Conservation (phyloP, 768 basidiomycete genomes). For the Mycena haematopus region DNA sequence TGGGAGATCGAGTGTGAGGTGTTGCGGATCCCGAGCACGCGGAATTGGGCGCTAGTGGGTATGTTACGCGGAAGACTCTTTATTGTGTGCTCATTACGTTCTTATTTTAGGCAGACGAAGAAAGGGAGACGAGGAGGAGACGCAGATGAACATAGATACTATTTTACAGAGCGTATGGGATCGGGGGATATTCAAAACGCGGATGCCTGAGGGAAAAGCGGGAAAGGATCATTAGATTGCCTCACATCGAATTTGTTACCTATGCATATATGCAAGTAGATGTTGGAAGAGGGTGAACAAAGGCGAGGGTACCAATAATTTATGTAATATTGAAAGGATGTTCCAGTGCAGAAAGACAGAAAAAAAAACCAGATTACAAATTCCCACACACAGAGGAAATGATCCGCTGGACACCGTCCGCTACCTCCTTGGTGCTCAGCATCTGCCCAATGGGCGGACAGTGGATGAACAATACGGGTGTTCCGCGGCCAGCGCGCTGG, state of each 20-base stretch:
- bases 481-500: constrained; percentile 52
- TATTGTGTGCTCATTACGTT: not conserved
- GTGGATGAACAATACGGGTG: not conserved
- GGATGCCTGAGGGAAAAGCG: constrained; percentile 75
- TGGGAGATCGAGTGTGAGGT: constrained; percentile 89
- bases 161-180: constrained; percentile 63
- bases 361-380: not conserved
- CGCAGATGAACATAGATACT: constrained; percentile 49
- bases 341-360: no score
- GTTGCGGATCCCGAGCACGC: constrained; percentile 89
- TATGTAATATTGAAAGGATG: no score
- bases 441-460: constrained; percentile 60
- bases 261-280: no score
- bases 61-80: constrained; percentile 33
- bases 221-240: constrained; percentile 37
- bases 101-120: constrained; percentile 38
- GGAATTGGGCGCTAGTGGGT: constrained; percentile 94
- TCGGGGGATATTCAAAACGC: constrained; percentile 74
- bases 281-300: no score
- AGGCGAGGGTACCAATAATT: no score
- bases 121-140: constrained; percentile 38
- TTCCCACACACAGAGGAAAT: constrained; percentile 1
- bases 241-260: no score
- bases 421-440: constrained; percentile 8
- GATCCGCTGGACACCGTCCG: constrained; percentile 3